phyloP scores from a whole-genome alignment of 208 protist genomes.

The Wallacemonas sp. region DNA sequence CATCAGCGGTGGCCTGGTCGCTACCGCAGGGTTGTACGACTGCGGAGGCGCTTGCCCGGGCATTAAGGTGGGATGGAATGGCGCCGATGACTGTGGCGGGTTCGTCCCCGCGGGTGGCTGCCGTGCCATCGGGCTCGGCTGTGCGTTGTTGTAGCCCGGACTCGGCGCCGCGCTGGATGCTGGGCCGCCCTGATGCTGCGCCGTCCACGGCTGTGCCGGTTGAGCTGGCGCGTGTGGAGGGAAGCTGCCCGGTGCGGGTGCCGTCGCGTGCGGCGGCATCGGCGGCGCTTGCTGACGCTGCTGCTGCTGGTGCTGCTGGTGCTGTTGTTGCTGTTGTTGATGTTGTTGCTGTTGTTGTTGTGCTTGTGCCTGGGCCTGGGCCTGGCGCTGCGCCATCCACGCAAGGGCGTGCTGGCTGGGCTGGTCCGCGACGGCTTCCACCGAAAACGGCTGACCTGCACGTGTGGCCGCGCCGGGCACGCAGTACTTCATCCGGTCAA shows the following conservation, averaged over 20 bases:
- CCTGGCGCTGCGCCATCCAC: slow-evolving; percentile 20
- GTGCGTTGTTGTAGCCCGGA: too few species aligned
- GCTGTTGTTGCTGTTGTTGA: slow-evolving; percentile 32
- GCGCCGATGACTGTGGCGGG: background rate
- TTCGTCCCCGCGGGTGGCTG: background rate
- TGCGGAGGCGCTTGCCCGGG: background rate
- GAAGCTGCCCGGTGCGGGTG: background rate
- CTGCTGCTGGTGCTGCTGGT: slow-evolving; percentile 10
- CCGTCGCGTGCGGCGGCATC: background rate
- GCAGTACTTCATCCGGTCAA: slow-evolving; percentile 63
- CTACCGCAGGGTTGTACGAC: background rate
- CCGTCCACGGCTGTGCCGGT: too few species aligned
- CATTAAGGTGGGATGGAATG: background rate
- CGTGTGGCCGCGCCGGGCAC: slow-evolving; percentile 23
- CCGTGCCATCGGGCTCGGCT: too few species aligned
- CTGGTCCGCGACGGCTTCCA: slow-evolving; percentile 45
- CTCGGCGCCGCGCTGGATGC: too few species aligned
- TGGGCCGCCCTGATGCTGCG: too few species aligned
- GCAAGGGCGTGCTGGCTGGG: slow-evolving; percentile 22
- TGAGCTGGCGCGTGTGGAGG: too few species aligned
- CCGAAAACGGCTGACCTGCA: slow-evolving; percentile 28
- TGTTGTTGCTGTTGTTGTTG: slow-evolving; percentile 24
- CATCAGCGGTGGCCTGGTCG: background rate
- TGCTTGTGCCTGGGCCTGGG: slow-evolving; percentile 12
- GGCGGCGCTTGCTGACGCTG: background rate